Percentiles rank a stretch among this genome's conserved stretches.
Evolutionary conservation across 441 rosid genomes (phyloP).

Genomic region (Breynia disticha): DNA sequence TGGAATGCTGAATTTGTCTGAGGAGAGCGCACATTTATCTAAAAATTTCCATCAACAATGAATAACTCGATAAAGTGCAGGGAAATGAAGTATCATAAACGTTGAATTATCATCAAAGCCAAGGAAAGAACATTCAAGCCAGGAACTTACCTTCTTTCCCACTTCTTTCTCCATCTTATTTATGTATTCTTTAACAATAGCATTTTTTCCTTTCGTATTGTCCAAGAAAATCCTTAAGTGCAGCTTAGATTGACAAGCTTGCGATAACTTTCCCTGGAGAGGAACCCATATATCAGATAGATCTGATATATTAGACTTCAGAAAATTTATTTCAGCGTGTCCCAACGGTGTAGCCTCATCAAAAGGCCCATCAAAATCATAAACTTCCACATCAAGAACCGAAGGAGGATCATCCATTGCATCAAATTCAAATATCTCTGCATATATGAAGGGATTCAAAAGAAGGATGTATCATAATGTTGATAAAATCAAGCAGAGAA

Average conservation of each 20-base stretch:
- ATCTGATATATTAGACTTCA: conserved; percentile 58
- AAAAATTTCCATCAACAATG: too few species aligned
- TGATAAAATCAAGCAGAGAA: conserved; percentile 3
- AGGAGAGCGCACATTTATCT: conserved; percentile 26
- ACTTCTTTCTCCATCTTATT: conserved; percentile 86
- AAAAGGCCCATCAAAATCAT: conserved; percentile 88
- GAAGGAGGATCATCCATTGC: conserved; percentile 95
- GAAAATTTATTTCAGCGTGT: conserved; percentile 72
- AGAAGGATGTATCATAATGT: conserved; percentile 11
- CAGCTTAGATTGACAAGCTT: conserved; percentile 66
- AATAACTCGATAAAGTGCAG: too few species aligned
- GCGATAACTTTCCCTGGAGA: conserved; percentile 74
- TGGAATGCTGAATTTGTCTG: conserved; percentile 69
- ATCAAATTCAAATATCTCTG: conserved; percentile 86
- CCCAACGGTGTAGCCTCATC: conserved; percentile 80
- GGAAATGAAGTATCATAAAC: too few species aligned
- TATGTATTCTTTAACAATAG: conserved; percentile 58
- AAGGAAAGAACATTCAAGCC: too few species aligned
- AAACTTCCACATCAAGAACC: conserved; percentile 74
- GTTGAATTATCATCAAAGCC: too few species aligned
- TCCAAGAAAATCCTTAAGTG: conserved; percentile 70
- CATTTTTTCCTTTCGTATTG: conserved; percentile 69
- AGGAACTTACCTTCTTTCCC: conserved; percentile 65
- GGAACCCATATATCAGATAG: conserved; percentile 67
- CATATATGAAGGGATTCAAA: too few species aligned